Base-by-base conservation (phyloP, 805 yeast genomes). In the Candida chauliodis region DNA sequence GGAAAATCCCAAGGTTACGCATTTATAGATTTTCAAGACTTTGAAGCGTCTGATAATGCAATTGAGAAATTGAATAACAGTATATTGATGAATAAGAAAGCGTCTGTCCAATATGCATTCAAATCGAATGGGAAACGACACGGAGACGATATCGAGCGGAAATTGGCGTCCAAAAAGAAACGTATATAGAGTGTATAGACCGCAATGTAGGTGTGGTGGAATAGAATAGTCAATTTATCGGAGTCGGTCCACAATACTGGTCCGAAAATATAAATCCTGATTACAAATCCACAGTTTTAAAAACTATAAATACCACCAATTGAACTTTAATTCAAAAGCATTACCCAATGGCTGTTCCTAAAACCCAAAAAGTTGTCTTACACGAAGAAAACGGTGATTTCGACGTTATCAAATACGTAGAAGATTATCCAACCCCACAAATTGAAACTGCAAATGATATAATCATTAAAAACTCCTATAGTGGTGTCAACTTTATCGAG, bases 401-500 rank as follows among this genome's bases (percentile, higher is more conserved):
- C 11, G 87, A 79, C 24, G 83, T 75, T 4, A 59, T 86, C 30
- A 63, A 76, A 49, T 81, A 76, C 52, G 73, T 30, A 6, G 40
- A 30, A 19, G 80, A 79, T 26, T 56, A 63, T 25, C 78, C 81
- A 3, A 75, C 81, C 5, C 95, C 95, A 3, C 55, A 61, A 30
- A 67, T 82, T 37, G 55, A 62, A 4, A 71, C 66, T 3, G 67
- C 71, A 37, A 41, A 45, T 20, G 86, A 87, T 43, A 55, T 90
- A 8, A 66, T 90, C 34, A 69, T 90, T 53, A 81, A 83, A 60
- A 85, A 84, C 69, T 71, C 66, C 39, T 88, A 76, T 49, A 72
- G 89, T 9, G 98, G 98, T 23, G 65, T 88, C 51, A 88, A 88
- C 51, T 84, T 76, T 66, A 83, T 88, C 47, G 97, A 90, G 52